These are phyloP conservation scores for Garcia nutans DNA, from an alignment of 345 rosid genomes.

Conservation along the genomic window DNA sequence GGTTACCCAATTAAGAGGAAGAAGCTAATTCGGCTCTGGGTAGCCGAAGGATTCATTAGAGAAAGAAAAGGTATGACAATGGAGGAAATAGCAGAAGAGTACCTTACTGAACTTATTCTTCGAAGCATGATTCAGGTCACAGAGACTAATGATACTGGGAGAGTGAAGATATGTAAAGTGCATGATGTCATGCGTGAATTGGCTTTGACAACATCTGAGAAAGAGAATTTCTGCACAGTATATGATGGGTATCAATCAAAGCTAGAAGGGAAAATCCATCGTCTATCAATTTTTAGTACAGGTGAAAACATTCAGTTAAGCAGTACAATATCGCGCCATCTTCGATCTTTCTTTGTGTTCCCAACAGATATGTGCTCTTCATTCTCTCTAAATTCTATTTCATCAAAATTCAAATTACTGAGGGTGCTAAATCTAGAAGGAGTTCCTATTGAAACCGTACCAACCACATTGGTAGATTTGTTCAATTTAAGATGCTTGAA, in stretches of 20 bases:
- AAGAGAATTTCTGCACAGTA: slow-evolving; percentile 25
- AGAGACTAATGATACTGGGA: slow-evolving; percentile 25
- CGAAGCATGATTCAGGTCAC: slow-evolving; percentile 35
- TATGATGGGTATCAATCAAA: slow-evolving; percentile 23
- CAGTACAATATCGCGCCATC: slow-evolving; percentile 14
- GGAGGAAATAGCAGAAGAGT: slow-evolving; percentile 34
- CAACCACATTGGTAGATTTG: slow-evolving; percentile 21
- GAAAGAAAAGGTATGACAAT: slow-evolving; percentile 27
- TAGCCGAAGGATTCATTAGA: slow-evolving; percentile 33
- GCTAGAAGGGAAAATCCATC: slow-evolving; percentile 22
- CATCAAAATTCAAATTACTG: slow-evolving; percentile 29
- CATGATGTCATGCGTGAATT: slow-evolving; percentile 38
- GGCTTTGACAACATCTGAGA: slow-evolving; percentile 24
- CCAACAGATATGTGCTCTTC: slow-evolving; percentile 24
- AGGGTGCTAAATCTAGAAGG: slow-evolving; percentile 27
- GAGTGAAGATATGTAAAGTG: slow-evolving; percentile 26
- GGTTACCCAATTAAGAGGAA: slow-evolving; percentile 23
- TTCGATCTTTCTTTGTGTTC: slow-evolving; percentile 33
- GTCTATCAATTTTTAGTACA: slow-evolving; percentile 20
- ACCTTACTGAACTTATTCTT: slow-evolving; percentile 26
- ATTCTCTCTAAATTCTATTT: slow-evolving; percentile 20
- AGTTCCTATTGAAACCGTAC: slow-evolving; percentile 23
- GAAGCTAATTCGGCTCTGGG: slow-evolving; percentile 25
- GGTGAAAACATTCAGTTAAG: slow-evolving; percentile 21
- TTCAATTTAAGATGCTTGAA: slow-evolving; percentile 29